These are phyloP conservation scores for Trichoderma pleuroti DNA, from an alignment of 2,329 filamentous ascomycete species.

Conservation along the genomic window DNA sequence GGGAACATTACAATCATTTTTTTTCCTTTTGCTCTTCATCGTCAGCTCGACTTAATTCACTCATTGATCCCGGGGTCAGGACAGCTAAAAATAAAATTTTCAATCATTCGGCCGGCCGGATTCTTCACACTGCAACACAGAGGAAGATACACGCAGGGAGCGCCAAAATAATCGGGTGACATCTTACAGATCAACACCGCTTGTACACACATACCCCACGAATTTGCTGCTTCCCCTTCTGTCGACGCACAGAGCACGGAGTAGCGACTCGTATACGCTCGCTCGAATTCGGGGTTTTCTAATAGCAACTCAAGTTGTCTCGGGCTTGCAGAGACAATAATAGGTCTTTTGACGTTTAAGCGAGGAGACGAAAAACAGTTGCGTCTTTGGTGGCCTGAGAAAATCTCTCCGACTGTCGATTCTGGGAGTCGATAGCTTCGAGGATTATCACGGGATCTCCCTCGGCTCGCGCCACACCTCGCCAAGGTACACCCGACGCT, in stretches of 20 bases:
- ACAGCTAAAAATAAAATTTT: conserved; percentile 9
- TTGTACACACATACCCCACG: conserved; percentile 18
- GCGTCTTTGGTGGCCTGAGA: neutral
- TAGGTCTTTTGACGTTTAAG: neutral
- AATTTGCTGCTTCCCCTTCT: conserved; percentile 1
- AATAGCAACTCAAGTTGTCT: neutral
- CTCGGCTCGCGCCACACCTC: conserved; percentile 9
- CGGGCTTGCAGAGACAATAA: neutral
- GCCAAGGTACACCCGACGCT: conserved; percentile 17
- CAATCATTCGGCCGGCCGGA: conserved; percentile 19
- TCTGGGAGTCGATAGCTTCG: conserved; percentile 12
- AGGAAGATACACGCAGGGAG: conserved; percentile 7
- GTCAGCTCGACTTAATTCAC: conserved; percentile 10
- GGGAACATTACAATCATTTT: conserved; percentile 9
- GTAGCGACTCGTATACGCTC: neutral
- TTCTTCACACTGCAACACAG: conserved; percentile 5
- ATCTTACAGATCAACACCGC: conserved; percentile 18
- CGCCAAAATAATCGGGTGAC: conserved; percentile 10
- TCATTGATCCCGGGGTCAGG: conserved; percentile 7
- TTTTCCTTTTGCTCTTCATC: conserved; percentile 10
- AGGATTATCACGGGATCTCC: conserved; percentile 16
- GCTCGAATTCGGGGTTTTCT: neutral
- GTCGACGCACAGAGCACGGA: neutral
- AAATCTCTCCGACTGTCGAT: conserved; percentile 6
- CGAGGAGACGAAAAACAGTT: neutral